Evolutionary conservation across 805 yeast genomes (phyloP).

Genomic region (Metschnikowia henanensis): DNA sequence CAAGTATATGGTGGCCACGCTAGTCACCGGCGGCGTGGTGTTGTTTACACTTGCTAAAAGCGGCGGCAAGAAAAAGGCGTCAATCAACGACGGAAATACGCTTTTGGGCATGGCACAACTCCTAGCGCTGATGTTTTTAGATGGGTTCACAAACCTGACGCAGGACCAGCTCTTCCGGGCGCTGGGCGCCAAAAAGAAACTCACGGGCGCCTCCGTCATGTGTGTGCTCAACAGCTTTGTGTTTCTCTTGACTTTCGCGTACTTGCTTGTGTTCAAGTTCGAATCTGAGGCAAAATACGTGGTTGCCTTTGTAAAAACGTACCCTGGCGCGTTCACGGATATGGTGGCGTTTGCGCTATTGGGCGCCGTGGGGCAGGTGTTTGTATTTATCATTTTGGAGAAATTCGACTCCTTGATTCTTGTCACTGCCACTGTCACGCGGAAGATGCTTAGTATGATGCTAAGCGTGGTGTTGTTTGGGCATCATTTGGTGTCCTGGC

Average conservation of each 20-base stretch:
- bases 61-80: constrained; percentile 23
- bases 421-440: constrained; percentile 92
- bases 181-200: constrained; percentile 16
- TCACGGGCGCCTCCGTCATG: constrained; percentile 91
- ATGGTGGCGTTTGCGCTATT: constrained; percentile 66
- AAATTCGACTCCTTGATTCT: constrained; percentile 81
- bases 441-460: constrained; percentile 95
- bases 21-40: constrained; percentile 83
- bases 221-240: constrained; percentile 55
- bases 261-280: constrained; percentile 44
- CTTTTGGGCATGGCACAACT: constrained; percentile 62
- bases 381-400: constrained; percentile 82
- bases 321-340: constrained; percentile 59
- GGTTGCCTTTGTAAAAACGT: constrained; percentile 44
- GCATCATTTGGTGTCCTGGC: constrained; percentile 61
- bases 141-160: constrained; percentile 91
- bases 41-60: constrained; percentile 63
- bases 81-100: constrained; percentile 43
- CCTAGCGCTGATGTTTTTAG: constrained; percentile 66
- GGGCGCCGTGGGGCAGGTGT: constrained; percentile 94
- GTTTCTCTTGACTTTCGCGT: constrained; percentile 46
- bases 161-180: constrained; percentile 80
- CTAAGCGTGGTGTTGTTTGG: constrained; percentile 85
- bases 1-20: constrained; percentile 74
- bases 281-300: constrained; percentile 50